A percentile compares a stretch with the other conserved stretches of the same genome.
Evolutionary conservation across 2,329 filamentous ascomycete species (phyloP).

Genomic region (Shiraia bambusicola): DNA sequence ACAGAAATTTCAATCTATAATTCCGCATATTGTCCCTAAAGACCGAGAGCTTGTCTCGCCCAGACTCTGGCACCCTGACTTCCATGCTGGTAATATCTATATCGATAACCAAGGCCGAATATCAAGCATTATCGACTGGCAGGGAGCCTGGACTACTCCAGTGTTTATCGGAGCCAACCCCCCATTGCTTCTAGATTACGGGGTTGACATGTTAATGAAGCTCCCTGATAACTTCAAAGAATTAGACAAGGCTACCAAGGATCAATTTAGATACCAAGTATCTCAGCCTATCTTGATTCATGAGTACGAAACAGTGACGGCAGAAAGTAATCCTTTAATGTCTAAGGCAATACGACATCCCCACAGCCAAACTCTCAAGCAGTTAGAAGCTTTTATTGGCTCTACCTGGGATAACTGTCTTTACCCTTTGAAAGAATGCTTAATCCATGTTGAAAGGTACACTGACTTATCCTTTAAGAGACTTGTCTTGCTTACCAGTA

Average conservation of each 20-base stretch:
- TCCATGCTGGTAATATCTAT: slow-evolving; percentile 33
- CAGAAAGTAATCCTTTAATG: slow-evolving; percentile 28
- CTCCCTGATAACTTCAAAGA: slow-evolving; percentile 28
- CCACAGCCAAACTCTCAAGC: slow-evolving; percentile 27
- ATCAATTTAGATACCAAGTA: slow-evolving; percentile 25
- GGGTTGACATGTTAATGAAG: slow-evolving; percentile 30
- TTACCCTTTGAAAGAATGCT: slow-evolving; percentile 24
- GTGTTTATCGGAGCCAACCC: slow-evolving; percentile 29
- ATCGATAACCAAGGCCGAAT: slow-evolving; percentile 24
- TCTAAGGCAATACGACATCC: slow-evolving; percentile 26
- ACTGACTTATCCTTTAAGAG: slow-evolving; percentile 8
- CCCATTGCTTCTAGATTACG: slow-evolving; percentile 26
- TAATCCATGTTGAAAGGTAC: slow-evolving; percentile 26
- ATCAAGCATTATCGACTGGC: slow-evolving; percentile 35
- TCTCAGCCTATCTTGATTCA: slow-evolving; percentile 28
- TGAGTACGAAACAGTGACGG: slow-evolving; percentile 23
- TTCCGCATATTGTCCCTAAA: slow-evolving; percentile 28
- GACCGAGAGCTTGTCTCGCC: slow-evolving; percentile 23
- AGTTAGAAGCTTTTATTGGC: slow-evolving; percentile 30
- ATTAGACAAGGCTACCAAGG: slow-evolving; percentile 24
- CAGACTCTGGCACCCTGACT: slow-evolving; percentile 33
- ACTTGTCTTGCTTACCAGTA: slow-evolving; percentile 10
- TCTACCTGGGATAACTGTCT: slow-evolving; percentile 29
- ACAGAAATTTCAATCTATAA: slow-evolving; percentile 21
- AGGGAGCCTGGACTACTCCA: slow-evolving; percentile 24